These are phyloP conservation scores for Colletotrichum acutatum DNA, from an alignment of 2,329 filamentous ascomycete genomes.

Conservation along the genomic window DNA sequence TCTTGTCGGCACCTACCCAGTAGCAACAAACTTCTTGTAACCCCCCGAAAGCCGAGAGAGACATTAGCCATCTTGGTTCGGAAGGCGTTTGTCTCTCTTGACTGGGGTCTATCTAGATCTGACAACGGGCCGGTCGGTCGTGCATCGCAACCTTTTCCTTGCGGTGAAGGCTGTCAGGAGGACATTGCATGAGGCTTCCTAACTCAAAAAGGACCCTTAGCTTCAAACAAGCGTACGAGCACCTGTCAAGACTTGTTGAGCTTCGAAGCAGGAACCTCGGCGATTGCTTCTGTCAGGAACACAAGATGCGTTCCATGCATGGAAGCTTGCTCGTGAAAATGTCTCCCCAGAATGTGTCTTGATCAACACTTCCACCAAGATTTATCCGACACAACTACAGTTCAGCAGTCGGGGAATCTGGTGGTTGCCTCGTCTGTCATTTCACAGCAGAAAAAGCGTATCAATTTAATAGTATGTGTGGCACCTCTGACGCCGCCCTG, in stretches of 20 bases:
- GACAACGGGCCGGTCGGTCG: constrained; percentile 15
- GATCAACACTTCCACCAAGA: background rate
- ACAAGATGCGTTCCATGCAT: constrained; percentile 2
- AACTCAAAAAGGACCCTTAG: constrained; percentile 14
- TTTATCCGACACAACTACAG: background rate
- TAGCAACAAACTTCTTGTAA: background rate
- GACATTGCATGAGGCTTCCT: constrained; percentile 18
- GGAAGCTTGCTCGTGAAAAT: constrained; percentile 10
- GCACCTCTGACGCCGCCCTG: constrained; percentile 87
- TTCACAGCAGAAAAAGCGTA: background rate
- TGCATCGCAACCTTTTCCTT: constrained; percentile 14
- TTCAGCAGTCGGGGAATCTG: background rate
- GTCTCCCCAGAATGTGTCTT: background rate
- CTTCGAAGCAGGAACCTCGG: constrained; percentile 5
- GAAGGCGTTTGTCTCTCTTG: background rate
- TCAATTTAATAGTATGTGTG: constrained; percentile 64
- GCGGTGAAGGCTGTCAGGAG: constrained; percentile 26
- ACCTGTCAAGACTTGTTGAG: background rate
- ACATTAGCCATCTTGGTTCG: background rate
- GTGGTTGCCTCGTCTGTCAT: background rate
- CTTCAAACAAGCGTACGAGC: constrained; percentile 6
- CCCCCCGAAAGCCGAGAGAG: background rate
- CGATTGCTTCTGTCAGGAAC: background rate
- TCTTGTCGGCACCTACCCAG: background rate
- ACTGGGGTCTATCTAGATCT: constrained; percentile 8